Evolutionary conservation across 805 yeast species (phyloP).

Genomic region (Sungouiozyma ichnusensis): DNA sequence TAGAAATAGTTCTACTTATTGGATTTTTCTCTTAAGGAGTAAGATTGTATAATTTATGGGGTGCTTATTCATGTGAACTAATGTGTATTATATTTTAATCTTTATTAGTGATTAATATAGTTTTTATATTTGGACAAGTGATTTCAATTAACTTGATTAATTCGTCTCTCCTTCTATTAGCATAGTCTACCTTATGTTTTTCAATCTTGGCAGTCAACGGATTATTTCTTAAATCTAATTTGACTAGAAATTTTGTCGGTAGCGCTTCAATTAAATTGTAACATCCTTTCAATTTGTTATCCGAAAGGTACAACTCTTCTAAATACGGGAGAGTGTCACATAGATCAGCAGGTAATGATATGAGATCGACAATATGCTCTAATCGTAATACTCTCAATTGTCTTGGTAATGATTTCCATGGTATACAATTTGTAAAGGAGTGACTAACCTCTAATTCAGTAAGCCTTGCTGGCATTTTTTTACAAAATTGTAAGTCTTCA

Average conservation of each 20-base stretch:
- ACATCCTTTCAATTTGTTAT: constrained; percentile 13
- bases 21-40: neutral
- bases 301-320: constrained; percentile 12
- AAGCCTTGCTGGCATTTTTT: constrained; percentile 1
- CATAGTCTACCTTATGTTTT: neutral
- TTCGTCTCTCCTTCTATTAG: neutral
- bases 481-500: constrained; percentile 3
- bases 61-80: neutral
- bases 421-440: constrained; percentile 7
- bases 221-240: constrained; percentile 4
- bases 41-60: neutral
- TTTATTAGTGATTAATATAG: constrained; percentile 1
- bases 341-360: constrained; percentile 7
- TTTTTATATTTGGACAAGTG: constrained; percentile 1
- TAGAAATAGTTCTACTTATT: no score
- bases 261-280: constrained; percentile 9
- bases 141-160: constrained; percentile 1
- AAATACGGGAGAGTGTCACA: constrained; percentile 10
- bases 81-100: neutral
- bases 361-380: constrained; percentile 8
- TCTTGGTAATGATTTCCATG: constrained; percentile 10
- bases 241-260: constrained; percentile 4
- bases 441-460: constrained; percentile 3
- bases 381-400: constrained; percentile 8
- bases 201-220: constrained; percentile 3